Evolutionary conservation across 2,329 filamentous ascomycete species (phyloP).

Genomic region (Clarireedia hainanense): DNA sequence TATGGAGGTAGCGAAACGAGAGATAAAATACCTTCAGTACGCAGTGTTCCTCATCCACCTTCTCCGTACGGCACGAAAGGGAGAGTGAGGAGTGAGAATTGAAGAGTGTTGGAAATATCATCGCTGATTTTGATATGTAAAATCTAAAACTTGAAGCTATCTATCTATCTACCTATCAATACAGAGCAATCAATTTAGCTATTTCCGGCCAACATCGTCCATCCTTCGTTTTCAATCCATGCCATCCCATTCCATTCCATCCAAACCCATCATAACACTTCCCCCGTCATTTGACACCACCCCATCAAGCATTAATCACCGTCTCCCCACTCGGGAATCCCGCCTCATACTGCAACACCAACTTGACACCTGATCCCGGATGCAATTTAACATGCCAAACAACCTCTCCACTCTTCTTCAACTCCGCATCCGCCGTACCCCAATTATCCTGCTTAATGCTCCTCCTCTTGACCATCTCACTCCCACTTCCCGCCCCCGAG

Average conservation of each 20-base stretch:
- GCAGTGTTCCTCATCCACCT: too few species aligned
- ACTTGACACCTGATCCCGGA: slow-evolving; percentile 46
- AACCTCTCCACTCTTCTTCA: slow-evolving; percentile 51
- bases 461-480: slow-evolving; percentile 21
- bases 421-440: slow-evolving; percentile 45
- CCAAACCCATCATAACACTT: background rate
- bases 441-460: slow-evolving; percentile 33
- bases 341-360: slow-evolving; percentile 55
- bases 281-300: background rate
- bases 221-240: background rate
- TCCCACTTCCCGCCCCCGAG: slow-evolving; percentile 14
- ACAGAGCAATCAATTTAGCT: too few species aligned
- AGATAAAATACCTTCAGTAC: too few species aligned
- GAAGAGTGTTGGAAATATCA: too few species aligned
- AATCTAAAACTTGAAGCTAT: too few species aligned
- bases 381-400: slow-evolving; percentile 51
- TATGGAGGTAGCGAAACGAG: too few species aligned
- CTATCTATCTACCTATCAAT: too few species aligned
- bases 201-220: background rate
- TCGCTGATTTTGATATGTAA: too few species aligned
- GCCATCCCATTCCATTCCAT: too few species aligned
- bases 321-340: slow-evolving; percentile 44
- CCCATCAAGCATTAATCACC: slow-evolving; percentile 24
- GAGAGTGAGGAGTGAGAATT: too few species aligned
- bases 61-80: too few species aligned